Base-by-base conservation (phyloP, 2,329 filamentous ascomycete species). In the Didymella segeticola region DNA sequence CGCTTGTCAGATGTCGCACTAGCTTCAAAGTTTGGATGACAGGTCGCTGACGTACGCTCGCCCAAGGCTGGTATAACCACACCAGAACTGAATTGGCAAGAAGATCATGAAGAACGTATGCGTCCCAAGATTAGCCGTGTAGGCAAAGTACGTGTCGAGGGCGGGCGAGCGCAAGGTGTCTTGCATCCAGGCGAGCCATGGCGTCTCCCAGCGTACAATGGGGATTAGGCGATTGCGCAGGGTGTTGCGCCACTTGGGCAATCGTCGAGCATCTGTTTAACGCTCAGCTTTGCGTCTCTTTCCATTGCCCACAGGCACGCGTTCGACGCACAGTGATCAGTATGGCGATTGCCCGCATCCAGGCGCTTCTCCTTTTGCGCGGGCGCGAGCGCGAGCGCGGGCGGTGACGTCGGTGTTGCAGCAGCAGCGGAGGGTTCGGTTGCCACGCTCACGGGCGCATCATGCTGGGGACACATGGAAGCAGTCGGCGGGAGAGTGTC, bases 21-120 rank as follows among this genome's bases (percentile, higher is more conserved):
- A 43, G 37, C 25, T 29, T 20, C 26, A 34, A n/a, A 31, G 15
- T 17, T 29, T 45, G 36, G 34, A 14, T 14, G 47, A 43, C 41
- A 52, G 55, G 47, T 36, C 12, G 33, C 38, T 57, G 50, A 82
- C 88, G 66, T 86, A 96, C 91, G 89, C 93, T 79, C 95, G 89
- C 49, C 91, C 95, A 62, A 96, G 84, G 59, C 84, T 87, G 36
- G 89, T 87, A 76, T 93, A 90, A 47, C 93, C 93, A 69, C 91
- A 96, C 95, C 95, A 99, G 79, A 98, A 98, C 64, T 96, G 84
- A 61, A 98, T 91, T 5, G 95, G 95, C 68, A 99, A 79, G 53
- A 91, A 89, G 63, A 96, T 84, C 93, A 98, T 98, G 81, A 97
- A 99, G 80, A 97, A 98, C 0, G 95, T 99, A 77, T 99, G 95